A percentile compares a stretch with the other conserved stretches of the same genome.
Conservation (phyloP, 345 rosid species). For the Aurinia saxatilis region DNA sequence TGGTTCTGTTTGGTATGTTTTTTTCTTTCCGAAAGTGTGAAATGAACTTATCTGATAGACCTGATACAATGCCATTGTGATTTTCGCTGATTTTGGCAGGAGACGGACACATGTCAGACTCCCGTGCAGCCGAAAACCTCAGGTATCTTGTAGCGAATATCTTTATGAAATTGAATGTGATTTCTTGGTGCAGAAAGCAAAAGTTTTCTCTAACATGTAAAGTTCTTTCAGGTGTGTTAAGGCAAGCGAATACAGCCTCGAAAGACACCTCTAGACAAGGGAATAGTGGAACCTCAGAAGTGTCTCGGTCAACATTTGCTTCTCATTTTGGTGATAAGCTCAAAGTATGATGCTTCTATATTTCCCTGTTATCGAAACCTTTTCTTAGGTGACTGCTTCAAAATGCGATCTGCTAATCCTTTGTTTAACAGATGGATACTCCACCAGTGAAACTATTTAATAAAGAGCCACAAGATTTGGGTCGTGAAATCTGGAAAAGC, state of each 20-base stretch:
- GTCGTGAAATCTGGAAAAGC: slow-evolving; percentile 22
- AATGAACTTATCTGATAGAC: background rate
- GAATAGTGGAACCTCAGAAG: slow-evolving; percentile 23
- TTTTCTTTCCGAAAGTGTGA: background rate
- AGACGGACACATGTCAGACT: slow-evolving; percentile 30
- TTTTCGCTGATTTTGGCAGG: slow-evolving; percentile 33
- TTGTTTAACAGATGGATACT: slow-evolving; percentile 40
- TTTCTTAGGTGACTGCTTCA: slow-evolving; percentile 8
- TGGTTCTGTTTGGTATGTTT: background rate
- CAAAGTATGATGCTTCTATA: slow-evolving; percentile 43
- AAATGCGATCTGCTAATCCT: background rate
- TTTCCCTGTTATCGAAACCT: background rate
- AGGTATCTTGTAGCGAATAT: slow-evolving; percentile 8
- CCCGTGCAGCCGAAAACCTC: slow-evolving; percentile 17
- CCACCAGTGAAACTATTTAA: slow-evolving; percentile 22
- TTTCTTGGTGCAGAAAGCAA: slow-evolving; percentile 1
- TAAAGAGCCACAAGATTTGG: slow-evolving; percentile 25
- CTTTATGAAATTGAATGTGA: background rate
- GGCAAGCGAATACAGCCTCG: slow-evolving; percentile 6
- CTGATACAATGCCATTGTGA: background rate
- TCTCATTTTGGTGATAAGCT: slow-evolving; percentile 27
- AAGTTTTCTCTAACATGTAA: background rate
- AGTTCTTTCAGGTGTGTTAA: slow-evolving; percentile 31
- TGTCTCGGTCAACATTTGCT: slow-evolving; percentile 33
- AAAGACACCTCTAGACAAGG: slow-evolving; percentile 19